A percentile compares a stretch with the other conserved stretches of the same genome.
These are phyloP conservation scores for Reutealis trisperma DNA, from an alignment of 345 rosid genomes.

Conservation along the genomic window DNA sequence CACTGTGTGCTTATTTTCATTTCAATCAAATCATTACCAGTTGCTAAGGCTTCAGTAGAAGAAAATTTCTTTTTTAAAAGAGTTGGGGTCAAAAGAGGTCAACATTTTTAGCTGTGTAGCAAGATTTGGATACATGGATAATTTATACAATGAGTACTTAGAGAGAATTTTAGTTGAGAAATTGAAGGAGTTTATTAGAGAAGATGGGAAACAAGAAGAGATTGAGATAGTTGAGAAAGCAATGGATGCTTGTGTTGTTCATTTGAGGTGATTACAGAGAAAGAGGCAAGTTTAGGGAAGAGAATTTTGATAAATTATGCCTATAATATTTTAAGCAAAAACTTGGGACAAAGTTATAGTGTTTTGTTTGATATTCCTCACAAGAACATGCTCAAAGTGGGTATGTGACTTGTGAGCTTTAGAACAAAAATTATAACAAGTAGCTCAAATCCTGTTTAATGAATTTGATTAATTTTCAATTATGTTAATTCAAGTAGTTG, in stretches of 20 bases:
- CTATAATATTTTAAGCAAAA: slow-evolving; percentile 27
- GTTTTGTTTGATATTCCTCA: slow-evolving; percentile 50
- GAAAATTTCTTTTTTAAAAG: slow-evolving; percentile 48
- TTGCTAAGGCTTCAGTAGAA: slow-evolving; percentile 40
- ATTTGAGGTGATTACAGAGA: slow-evolving; percentile 49
- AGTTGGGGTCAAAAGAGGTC: slow-evolving; percentile 36
- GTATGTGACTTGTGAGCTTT: slow-evolving; percentile 63
- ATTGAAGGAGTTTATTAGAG: slow-evolving; percentile 40
- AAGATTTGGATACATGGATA: slow-evolving; percentile 55
- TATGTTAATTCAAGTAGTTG: no score
- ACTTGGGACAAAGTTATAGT: slow-evolving; percentile 17
- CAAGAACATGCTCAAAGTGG: slow-evolving; percentile 58
- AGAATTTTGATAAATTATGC: slow-evolving; percentile 45
- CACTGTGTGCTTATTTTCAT: slow-evolving; percentile 47
- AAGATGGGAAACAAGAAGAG: neutral
- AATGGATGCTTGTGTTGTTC: slow-evolving; percentile 42
- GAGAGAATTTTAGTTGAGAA: slow-evolving; percentile 38
- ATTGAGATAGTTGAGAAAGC: slow-evolving; percentile 24
- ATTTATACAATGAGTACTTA: slow-evolving; percentile 29
- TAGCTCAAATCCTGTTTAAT: no score
- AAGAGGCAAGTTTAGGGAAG: slow-evolving; percentile 41
- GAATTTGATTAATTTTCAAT: no score
- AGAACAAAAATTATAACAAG: neutral
- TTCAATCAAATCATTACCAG: slow-evolving; percentile 47
- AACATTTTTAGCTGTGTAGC: slow-evolving; percentile 47